A percentile compares a stretch with the other conserved stretches of the same genome.
These are phyloP conservation scores for Metarhizium humberi DNA, from an alignment of 2,329 filamentous ascomycete genomes.

Conservation along the genomic window DNA sequence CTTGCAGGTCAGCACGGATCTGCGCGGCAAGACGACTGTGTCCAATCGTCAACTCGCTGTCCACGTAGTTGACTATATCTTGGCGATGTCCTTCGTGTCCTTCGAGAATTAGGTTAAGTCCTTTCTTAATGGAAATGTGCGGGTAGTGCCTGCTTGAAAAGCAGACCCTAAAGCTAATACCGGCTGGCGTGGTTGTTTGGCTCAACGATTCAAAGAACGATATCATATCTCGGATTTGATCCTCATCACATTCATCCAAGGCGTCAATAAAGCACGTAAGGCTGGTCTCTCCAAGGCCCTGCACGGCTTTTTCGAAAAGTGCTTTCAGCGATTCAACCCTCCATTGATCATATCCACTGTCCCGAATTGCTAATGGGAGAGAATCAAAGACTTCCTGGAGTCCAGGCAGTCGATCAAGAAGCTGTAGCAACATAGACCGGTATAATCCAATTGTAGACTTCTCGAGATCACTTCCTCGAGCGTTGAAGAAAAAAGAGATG, in stretches of 20 bases:
- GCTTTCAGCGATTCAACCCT: background rate
- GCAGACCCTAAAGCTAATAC: conserved; percentile 22
- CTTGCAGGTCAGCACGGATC: background rate
- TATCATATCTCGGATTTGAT: conserved; percentile 31
- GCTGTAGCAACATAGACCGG: conserved; percentile 20
- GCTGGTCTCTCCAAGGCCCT: conserved; percentile 6
- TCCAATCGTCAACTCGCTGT: conserved; percentile 19
- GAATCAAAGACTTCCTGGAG: background rate
- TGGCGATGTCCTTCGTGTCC: conserved; percentile 12
- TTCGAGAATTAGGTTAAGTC: conserved; percentile 16
- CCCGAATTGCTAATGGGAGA: background rate
- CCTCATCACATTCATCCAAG: conserved; percentile 35
- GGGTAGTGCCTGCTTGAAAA: conserved; percentile 38
- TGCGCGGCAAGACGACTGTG: conserved; percentile 14
- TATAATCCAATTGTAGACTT: conserved; percentile 29
- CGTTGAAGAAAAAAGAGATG: conserved; percentile 41
- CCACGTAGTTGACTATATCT: conserved; percentile 15
- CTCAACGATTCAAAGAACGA: conserved; percentile 28
- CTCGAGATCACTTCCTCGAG: conserved; percentile 31
- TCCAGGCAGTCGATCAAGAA: conserved; percentile 6
- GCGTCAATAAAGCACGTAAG: conserved; percentile 23
- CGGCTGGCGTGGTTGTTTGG: conserved; percentile 12
- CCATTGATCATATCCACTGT: background rate
- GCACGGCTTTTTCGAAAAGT: conserved; percentile 13
- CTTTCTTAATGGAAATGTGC: conserved; percentile 21